phyloP scores from a whole-genome alignment of 306 rosid genomes.

The Sphenostylis stenocarpa region DNA sequence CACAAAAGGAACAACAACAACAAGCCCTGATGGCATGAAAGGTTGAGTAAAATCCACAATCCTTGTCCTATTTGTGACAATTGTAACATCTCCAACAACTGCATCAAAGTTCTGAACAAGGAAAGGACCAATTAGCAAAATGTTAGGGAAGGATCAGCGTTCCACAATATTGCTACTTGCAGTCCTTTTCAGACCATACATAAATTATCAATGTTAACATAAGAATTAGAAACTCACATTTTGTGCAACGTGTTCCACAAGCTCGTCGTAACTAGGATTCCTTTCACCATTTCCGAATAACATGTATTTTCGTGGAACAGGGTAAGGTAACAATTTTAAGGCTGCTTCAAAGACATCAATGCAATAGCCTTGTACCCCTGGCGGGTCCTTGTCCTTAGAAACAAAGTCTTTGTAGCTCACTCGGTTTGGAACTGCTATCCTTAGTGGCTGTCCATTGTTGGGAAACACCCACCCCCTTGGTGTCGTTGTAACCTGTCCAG shows the following conservation, averaged over 20 bases:
- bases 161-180: neutral
- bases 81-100: conserved; percentile 79
- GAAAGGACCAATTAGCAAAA: conserved; percentile 26
- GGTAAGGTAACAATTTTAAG: conserved; percentile 69
- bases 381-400: conserved; percentile 59
- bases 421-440: conserved; percentile 77
- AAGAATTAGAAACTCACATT: conserved; percentile 62
- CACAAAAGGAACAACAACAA: conserved; percentile 67
- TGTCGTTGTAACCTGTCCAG: conserved; percentile 50
- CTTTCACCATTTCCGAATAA: conserved; percentile 68
- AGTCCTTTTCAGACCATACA: conserved; percentile 4
- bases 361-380: conserved; percentile 73
- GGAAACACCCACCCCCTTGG: conserved; percentile 98
- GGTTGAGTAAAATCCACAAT: conserved; percentile 91
- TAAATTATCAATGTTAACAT: neutral
- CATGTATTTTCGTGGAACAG: conserved; percentile 66
- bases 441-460: conserved; percentile 80
- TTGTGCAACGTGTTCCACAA: conserved; percentile 57
- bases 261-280: conserved; percentile 51
- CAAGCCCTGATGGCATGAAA: conserved; percentile 71
- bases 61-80: conserved; percentile 76
- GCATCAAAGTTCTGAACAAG: conserved; percentile 74
- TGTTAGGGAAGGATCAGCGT: neutral
- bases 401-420: conserved; percentile 62
- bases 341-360: conserved; percentile 91